These are phyloP conservation scores for Yarrowia phangngaensis DNA, from an alignment of 805 yeast species.

Conservation along the genomic window DNA sequence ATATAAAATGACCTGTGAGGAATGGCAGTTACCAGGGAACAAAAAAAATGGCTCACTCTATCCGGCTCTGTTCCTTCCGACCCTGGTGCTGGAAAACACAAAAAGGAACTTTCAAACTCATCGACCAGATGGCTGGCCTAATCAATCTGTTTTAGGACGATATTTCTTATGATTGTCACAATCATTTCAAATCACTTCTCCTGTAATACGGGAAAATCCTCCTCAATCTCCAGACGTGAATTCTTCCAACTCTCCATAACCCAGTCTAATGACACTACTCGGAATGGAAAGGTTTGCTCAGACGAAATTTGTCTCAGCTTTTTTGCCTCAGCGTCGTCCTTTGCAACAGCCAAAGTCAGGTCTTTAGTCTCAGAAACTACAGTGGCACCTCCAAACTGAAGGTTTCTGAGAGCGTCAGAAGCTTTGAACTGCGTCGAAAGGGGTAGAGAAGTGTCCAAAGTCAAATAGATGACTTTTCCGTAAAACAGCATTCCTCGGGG, in stretches of 20 bases:
- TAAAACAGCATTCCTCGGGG: slow-evolving; percentile 7
- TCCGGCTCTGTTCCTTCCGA: no score
- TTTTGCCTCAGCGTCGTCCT: neutral
- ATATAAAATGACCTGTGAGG: no score
- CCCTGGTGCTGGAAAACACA: no score
- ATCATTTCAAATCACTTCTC: no score
- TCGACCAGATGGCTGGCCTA: no score
- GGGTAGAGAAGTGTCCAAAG: neutral
- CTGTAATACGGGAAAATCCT: slow-evolving; percentile 1
- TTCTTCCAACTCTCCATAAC: slow-evolving; percentile 14
- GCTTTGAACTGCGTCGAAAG: neutral
- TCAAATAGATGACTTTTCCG: neutral
- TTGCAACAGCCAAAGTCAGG: slow-evolving; percentile 6
- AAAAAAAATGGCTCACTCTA: no score
- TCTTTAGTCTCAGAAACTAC: neutral
- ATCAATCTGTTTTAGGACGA: no score
- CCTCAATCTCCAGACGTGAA: neutral
- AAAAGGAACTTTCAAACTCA: no score
- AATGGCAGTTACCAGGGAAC: no score
- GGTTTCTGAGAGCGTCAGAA: neutral
- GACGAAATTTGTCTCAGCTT: slow-evolving; percentile 1
- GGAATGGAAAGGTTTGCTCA: slow-evolving; percentile 3
- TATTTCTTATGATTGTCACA: no score
- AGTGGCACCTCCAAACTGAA: slow-evolving; percentile 15
- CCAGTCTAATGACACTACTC: slow-evolving; percentile 13